Base-by-base conservation (phyloP, 2,329 filamentous ascomycete genomes). In the Monilinia laxa region DNA sequence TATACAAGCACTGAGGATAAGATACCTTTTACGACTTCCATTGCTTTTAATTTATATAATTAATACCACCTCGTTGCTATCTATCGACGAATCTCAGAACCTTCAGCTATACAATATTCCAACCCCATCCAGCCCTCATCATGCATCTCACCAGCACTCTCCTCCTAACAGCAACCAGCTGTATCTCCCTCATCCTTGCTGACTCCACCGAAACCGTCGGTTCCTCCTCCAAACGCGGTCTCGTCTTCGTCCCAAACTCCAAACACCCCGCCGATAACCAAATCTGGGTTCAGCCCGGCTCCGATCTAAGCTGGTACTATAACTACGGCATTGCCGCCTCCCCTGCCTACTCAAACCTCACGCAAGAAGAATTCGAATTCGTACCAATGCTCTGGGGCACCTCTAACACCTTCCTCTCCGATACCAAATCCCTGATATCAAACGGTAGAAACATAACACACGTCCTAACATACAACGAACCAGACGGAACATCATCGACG, bases 321-420 rank as follows among this genome's bases (percentile, higher is more conserved):
- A 94, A 93, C 80, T 95, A 93, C 77, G 78, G 79, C 35, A 74
- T 81, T 25, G 75, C 77, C 4, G 90, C 90, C 1, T 85, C 87
- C 0, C 69, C 77, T 0, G 79, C 79, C 53, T 88, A 83, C 74
- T 70, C 77, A 52, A 77, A 81, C 60, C 73, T 81, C 40, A 72
- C 82, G 0, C 84, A 88, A 71, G 79, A 80, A 18, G 77, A 82
- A 18, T 85, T 94, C 71, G 83, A 91, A 76, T 95, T 92, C 77
- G 87, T 94, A 1, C 91, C 91, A 62, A 92, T 93, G 90, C 84
- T 93, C 68, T 94, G 89, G 88, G 90, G 90, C 42, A 79, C 81
- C 65, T 82, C 85, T 74, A 87, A 83, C 0, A 80, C 81, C 0
- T 93, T 93, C 76, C 81, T 87, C 52, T 78, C 82, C 65, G 79